Evolutionary conservation across 441 rosid species (phyloP), one percentile per base, ranked within the genome.

Genomic region (Erodium moschatum): DNA sequence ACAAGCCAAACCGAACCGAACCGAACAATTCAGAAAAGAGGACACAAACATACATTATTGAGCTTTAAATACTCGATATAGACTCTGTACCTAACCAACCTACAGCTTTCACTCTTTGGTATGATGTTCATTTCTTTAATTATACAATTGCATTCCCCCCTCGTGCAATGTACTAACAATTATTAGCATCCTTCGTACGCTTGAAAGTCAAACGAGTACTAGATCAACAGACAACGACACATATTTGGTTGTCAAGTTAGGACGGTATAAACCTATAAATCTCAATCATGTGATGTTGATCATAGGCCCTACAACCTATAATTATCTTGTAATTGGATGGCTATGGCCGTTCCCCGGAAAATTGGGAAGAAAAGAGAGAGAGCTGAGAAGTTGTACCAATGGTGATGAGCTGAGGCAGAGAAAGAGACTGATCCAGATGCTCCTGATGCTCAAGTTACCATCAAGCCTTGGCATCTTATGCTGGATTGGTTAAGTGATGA

Each of bases 401-500:
- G 15, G 16, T 48, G 54, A 48, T 48, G 16, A 48, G 54, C 54
- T 2, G 54, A 48, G 4, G 54, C 54, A 48, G 63, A 4, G 63
- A 58, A 18, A 21, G 63, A 6, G 29, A 58, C 63, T 19, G 63
- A 13, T 58, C 10, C 20, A n/a, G 27, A 20, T 58, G 24, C 63
- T 58, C 63, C 24, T 54, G 11, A 16, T 58, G 63, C 63, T 19
- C 63, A 27, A 13, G 73, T 66, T 69, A 7, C 60, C 70, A 69
- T 74, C 70, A 70, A 10, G 61, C 66, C 65, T 48, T 31, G 64
- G 71, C 68, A 66, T 74, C 70, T 66, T 52, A 13, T 35, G 3
- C 73, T 58, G 21, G 8, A 15, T 48, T 72, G 71, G 68, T 58
- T 48, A 61, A 65, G 64, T 69, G 15, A 29, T n/a, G 13, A 29